Conservation (phyloP, 139 green algal species). For the Edaphochlamys debaryana region DNA sequence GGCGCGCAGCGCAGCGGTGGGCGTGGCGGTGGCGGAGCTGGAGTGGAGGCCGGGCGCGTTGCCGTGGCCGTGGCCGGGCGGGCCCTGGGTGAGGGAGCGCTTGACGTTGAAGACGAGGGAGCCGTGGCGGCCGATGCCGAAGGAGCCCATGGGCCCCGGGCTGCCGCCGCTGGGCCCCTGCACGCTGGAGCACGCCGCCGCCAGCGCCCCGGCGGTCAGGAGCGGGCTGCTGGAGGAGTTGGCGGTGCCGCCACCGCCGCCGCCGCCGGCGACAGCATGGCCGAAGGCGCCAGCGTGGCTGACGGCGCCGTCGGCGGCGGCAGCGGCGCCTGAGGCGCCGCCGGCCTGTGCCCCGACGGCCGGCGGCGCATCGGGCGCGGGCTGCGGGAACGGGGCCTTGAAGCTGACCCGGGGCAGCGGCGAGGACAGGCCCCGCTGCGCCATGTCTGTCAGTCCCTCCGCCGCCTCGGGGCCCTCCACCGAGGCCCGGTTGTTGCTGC, state of each 20-base stretch:
- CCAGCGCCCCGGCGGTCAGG: background rate
- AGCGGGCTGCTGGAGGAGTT: background rate
- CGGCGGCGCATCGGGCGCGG: background rate
- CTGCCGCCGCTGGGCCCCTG: too few relatives aligned
- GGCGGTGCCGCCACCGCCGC: background rate
- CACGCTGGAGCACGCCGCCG: too few relatives aligned
- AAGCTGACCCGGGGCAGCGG: slow-evolving; percentile 5
- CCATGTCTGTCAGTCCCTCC: background rate
- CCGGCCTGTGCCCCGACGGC: background rate
- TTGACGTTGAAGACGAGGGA: background rate
- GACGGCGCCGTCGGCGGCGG: background rate
- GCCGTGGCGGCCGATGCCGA: background rate
- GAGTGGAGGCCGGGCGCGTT: background rate
- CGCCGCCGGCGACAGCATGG: background rate
- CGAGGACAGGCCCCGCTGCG: slow-evolving; percentile 4
- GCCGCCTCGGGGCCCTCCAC: background rate
- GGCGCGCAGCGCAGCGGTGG: background rate
- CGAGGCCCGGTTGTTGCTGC: slow-evolving; percentile 18
- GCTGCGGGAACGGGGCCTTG: too few relatives aligned
- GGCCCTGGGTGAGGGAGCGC: background rate
- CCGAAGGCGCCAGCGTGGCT: background rate
- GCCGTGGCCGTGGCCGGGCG: background rate
- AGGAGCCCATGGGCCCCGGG: too few relatives aligned
- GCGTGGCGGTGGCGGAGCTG: background rate
- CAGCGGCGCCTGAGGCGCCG: background rate